Percentiles rank a stretch among this genome's conserved stretches.
These are phyloP conservation scores for Eragrostis curvula DNA, from an alignment of 176 grass and related monocot species.

Conservation along the genomic window DNA sequence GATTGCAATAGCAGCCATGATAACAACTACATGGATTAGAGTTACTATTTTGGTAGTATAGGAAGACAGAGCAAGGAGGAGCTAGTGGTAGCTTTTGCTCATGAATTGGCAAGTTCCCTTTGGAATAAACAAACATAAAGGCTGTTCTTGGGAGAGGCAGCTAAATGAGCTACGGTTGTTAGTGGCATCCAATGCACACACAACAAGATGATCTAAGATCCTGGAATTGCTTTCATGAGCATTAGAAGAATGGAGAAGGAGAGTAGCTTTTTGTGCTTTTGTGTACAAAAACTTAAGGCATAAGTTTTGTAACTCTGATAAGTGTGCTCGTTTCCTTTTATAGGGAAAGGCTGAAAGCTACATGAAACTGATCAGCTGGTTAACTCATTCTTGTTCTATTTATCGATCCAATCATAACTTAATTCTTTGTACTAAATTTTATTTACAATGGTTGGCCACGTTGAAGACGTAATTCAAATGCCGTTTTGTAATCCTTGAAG, in stretches of 20 bases:
- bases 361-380: neutral
- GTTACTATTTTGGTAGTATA: slow-evolving; percentile 3
- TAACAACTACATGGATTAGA: neutral
- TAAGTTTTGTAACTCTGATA: slow-evolving; percentile 36
- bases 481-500: neutral
- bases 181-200: slow-evolving; percentile 70
- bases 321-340: slow-evolving; percentile 16
- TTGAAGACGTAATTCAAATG: neutral
- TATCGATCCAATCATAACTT: neutral
- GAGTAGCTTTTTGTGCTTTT: slow-evolving; percentile 32
- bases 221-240: slow-evolving; percentile 53
- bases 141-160: slow-evolving; percentile 50
- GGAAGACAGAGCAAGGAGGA: slow-evolving; percentile 5
- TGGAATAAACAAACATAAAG: slow-evolving; percentile 59
- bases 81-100: slow-evolving; percentile 29
- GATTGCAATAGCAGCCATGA: too few relatives aligned
- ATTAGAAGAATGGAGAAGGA: slow-evolving; percentile 52
- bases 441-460: neutral
- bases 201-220: slow-evolving; percentile 42
- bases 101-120: slow-evolving; percentile 8
- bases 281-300: slow-evolving; percentile 24
- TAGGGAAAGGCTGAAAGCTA: slow-evolving; percentile 33
- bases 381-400: neutral
- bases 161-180: slow-evolving; percentile 51
- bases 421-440: neutral